Evolutionary conservation across 2,329 filamentous ascomycete species (phyloP).

Genomic region (Ampelomyces quisqualis): DNA sequence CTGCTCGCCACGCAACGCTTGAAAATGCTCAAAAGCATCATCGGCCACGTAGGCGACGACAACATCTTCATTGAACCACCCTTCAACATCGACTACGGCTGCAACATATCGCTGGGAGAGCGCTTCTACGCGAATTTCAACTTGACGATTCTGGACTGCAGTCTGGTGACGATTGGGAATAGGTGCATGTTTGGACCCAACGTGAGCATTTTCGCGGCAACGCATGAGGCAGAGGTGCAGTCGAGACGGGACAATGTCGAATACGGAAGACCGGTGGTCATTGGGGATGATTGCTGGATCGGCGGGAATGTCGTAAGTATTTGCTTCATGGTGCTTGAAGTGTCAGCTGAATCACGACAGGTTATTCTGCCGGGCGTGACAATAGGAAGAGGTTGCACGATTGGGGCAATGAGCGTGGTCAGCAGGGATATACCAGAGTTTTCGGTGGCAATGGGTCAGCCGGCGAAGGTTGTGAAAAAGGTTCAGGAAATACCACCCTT

Average conservation of each 20-base stretch:
- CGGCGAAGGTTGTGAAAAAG: conserved; percentile 57
- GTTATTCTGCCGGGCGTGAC: conserved; percentile 72
- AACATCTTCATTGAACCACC: conserved; percentile 60
- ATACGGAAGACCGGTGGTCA: conserved; percentile 51
- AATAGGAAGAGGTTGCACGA: conserved; percentile 70
- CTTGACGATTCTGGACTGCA: conserved; percentile 55
- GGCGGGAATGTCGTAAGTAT: conserved; percentile 52
- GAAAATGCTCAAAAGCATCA: conserved; percentile 27
- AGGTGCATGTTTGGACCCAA: conserved; percentile 56
- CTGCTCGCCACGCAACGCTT: conserved; percentile 28
- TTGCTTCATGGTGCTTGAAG: too few relatives aligned
- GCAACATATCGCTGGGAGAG: conserved; percentile 63
- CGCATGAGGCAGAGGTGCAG: conserved; percentile 54
- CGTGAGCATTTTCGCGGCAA: conserved; percentile 55
- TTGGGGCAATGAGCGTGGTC: conserved; percentile 82
- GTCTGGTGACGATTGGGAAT: conserved; percentile 55
- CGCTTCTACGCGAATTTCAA: conserved; percentile 66
- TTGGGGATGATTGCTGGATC: conserved; percentile 51
- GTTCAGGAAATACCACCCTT: conserved; percentile 19
- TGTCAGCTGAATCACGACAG: too few relatives aligned
- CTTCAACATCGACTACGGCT: conserved; percentile 64
- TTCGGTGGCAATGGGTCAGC: conserved; percentile 65
- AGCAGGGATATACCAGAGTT: conserved; percentile 71
- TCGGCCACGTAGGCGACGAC: conserved; percentile 39
- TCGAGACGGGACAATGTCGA: conserved; percentile 52